These are phyloP conservation scores for Scytalidium sp. DNA, from an alignment of 2,329 filamentous ascomycete genomes.

Conservation along the genomic window DNA sequence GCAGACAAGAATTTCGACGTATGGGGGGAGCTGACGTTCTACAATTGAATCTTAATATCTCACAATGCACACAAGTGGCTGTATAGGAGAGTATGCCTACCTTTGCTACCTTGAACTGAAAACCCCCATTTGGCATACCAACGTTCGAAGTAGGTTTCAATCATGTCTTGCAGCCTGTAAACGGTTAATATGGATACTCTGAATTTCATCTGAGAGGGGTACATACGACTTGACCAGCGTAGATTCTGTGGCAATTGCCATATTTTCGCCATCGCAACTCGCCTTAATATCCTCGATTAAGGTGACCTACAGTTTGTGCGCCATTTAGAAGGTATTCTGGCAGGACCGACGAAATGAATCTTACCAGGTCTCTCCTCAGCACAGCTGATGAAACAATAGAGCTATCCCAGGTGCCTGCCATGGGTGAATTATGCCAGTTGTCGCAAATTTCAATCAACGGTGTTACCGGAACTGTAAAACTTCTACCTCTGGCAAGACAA, in stretches of 20 bases:
- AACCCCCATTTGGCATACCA: constrained; percentile 64
- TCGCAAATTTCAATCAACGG: constrained; percentile 66
- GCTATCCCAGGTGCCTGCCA: constrained; percentile 65
- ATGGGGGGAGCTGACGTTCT: constrained; percentile 61
- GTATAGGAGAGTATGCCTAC: constrained; percentile 29
- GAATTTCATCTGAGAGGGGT: rapidly evolving
- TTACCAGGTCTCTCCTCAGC: constrained; percentile 61
- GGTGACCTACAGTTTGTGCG: constrained; percentile 39
- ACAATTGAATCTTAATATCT: constrained; percentile 17
- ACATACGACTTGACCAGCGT: constrained; percentile 51
- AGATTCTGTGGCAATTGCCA: constrained; percentile 45
- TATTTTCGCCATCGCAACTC: constrained; percentile 56
- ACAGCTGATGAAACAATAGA: constrained; percentile 71
- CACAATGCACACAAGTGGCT: constrained; percentile 8
- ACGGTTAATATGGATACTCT: constrained; percentile 8
- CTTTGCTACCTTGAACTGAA: constrained; percentile 50
- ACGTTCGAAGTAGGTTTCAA: constrained; percentile 62
- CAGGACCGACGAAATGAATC: constrained; percentile 13
- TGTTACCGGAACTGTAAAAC: constrained; percentile 65
- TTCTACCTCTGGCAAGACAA: constrained; percentile 66
- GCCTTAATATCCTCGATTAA: constrained; percentile 55
- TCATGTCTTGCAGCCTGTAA: constrained; percentile 51
- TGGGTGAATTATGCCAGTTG: constrained; percentile 61
- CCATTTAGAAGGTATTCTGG: neutral
- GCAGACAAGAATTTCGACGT: constrained; percentile 71